Evolutionary conservation across 345 rosid genomes (phyloP), one percentile per base, ranked within the genome.

Genomic region (Punica granatum): DNA sequence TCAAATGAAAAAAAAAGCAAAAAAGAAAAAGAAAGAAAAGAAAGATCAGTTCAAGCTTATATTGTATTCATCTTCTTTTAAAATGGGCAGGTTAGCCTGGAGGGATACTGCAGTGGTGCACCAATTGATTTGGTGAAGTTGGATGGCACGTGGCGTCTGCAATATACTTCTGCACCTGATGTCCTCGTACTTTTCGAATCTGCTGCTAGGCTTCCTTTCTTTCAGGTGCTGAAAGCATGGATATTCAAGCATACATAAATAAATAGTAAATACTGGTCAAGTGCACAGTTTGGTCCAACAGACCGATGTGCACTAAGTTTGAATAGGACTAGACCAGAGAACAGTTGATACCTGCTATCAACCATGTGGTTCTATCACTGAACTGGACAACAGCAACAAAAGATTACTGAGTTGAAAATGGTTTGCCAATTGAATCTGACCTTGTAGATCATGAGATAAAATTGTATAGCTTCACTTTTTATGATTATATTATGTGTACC

Each of bases 121-220:
- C 82, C 85, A n/a, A 77, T 88, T 72, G 88, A 92, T 78, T 21
- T 88, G 64, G 74, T 58, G 74, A 65, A 72, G 81, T 75, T 92
- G 84, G 90, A 92, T 85, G 98, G 98, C 66, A 88, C 96, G 48
- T 92, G 98, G 98, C 88, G 98, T 19, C 79, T 92, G 64, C 97
- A 90, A 67, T 92, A 92, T 74, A 90, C 97, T 46, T 88, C 98
- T 71, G 98, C 98, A 19, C 81, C 86, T 15, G 98, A 92, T 79
- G 97, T 90, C 68, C 83, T 92, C 23, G 77, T 88, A 77, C 92
- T 92, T 8, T 66, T 92, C 12, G 96, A 92, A 80, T 78, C 98
- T 73, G 97, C 97, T 72, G 78, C 89, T 42, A 86, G 86, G 73
- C 77, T 92, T 77, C 97, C 97, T 25, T 87, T 92, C 77, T 85